phyloP scores from a whole-genome alignment of 2,329 filamentous ascomycete genomes.

The Mycosphaerella sp. region DNA sequence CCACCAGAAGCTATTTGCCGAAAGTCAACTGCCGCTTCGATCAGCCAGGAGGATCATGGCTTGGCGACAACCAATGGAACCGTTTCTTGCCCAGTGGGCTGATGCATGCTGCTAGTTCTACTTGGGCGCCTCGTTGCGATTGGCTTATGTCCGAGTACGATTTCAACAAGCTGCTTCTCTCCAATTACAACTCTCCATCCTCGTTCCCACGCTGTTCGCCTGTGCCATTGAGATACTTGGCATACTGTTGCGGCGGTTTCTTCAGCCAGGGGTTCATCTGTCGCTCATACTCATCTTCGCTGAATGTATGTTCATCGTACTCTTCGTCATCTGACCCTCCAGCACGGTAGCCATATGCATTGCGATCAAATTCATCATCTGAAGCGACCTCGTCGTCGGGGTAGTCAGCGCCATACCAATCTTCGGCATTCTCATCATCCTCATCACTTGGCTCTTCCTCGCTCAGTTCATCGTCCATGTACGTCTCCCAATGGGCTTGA shows the following conservation, averaged over 20 bases:
- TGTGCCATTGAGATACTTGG: conserved; percentile 17
- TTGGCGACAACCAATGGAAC: neutral
- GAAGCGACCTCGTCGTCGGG: conserved; percentile 72
- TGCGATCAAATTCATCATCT: conserved; percentile 57
- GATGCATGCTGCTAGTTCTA: too few species aligned
- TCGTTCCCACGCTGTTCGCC: conserved; percentile 7
- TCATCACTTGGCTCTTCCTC: conserved; percentile 53
- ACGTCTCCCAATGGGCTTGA: conserved; percentile 53
- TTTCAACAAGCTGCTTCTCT: neutral
- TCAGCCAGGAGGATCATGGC: neutral
- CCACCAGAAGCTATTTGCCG: neutral
- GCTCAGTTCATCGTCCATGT: conserved; percentile 49
- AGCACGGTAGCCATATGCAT: conserved; percentile 38
- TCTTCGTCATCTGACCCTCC: conserved; percentile 39
- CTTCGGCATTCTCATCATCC: conserved; percentile 64
- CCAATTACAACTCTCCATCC: neutral
- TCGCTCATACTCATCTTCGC: conserved; percentile 27
- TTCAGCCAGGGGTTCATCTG: conserved; percentile 31
- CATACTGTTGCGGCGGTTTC: conserved; percentile 24
- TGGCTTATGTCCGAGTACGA: neutral
- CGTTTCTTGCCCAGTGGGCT: too few species aligned
- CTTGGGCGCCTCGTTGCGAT: neutral
- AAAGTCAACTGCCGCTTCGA: neutral
- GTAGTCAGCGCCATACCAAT: conserved; percentile 73
- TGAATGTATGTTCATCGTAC: conserved; percentile 31